A percentile compares a stretch with the other conserved stretches of the same genome.
Conservation (phyloP, 2,329 filamentous ascomycete genomes). For the Colletotrichum australisinense region DNA sequence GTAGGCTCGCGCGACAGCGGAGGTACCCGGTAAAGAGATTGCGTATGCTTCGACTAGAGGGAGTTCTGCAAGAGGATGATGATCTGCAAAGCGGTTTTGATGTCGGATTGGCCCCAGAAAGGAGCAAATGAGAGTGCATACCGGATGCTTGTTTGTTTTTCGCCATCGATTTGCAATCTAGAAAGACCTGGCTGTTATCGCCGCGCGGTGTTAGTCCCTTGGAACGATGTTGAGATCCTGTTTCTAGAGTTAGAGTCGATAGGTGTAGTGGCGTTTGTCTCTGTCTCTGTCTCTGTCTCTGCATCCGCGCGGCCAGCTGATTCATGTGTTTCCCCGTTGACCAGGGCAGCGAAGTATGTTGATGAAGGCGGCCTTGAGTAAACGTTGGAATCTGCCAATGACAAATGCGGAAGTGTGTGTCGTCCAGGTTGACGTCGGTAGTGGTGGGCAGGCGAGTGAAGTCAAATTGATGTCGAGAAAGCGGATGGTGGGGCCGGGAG, state of each 20-base stretch:
- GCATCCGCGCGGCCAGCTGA: conserved; percentile 18
- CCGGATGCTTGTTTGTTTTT: conserved; percentile 19
- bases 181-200: background rate
- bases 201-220: background rate
- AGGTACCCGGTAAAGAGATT: background rate
- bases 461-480: conserved; percentile 9
- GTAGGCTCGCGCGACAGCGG: background rate
- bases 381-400: conserved; percentile 27
- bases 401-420: background rate
- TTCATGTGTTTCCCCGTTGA: conserved; percentile 13
- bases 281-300: background rate
- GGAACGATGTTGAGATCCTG: background rate
- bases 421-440: conserved; percentile 2
- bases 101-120: background rate
- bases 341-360: conserved; percentile 5
- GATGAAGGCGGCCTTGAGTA: background rate
- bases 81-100: background rate
- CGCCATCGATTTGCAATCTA: background rate
- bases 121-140: conserved; percentile 4
- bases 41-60: background rate
- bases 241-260: background rate
- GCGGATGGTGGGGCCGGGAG: conserved; percentile 2
- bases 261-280: background rate
- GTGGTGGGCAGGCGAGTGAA: background rate
- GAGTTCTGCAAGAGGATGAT: background rate